Base-by-base conservation (phyloP, 345 rosid species). In the Aquilaria sinensis region DNA sequence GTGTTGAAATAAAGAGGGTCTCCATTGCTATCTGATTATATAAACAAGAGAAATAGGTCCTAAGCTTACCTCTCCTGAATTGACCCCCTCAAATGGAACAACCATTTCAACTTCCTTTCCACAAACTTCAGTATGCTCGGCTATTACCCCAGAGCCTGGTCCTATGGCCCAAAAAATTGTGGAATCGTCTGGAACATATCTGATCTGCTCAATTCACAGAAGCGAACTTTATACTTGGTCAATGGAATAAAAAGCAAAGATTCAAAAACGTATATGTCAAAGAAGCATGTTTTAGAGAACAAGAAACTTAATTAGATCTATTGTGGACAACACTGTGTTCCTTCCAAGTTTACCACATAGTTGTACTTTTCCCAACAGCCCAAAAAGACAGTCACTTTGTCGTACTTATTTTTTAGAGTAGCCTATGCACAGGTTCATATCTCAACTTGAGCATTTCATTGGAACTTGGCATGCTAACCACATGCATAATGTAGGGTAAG, bases 81-180 rank as follows among this genome's bases (percentile, higher is more conserved):
- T 75, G 56, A 68, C 71, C 34, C 92, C 97, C 80, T 94, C 96
- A 65, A 94, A 88, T 14, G 99, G 99, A 80, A 94, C 89, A 60
- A 80, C 81, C 87, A 94, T 78, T 66, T 90, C 96, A 43, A 94
- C 81, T 69, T 90, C 93, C 53, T 80, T 77, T 63, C 99, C 99
- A 57, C 96, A 88, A 70, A 77, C 80, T 65, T 83, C 84, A 12
- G 96, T 85, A 53, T 80, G 88, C 67, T 74, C 77, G 14, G 99
- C 96, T 61, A 94, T 78, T 53, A 88, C 78, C 50, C 92, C 50
- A 2, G 73, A 79, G 58, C 83, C 90, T n/a, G 85, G 84, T 48
- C 99, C 99, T 51, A 86, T 62, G 16, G 97, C 99, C 99, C 99
- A 94, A 76, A 90, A 88, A 55, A 66, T 77, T 0, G 97, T 90